Conservation (phyloP, 1,139 yeast genomes). For the Sugiyamaella paludigena region DNA sequence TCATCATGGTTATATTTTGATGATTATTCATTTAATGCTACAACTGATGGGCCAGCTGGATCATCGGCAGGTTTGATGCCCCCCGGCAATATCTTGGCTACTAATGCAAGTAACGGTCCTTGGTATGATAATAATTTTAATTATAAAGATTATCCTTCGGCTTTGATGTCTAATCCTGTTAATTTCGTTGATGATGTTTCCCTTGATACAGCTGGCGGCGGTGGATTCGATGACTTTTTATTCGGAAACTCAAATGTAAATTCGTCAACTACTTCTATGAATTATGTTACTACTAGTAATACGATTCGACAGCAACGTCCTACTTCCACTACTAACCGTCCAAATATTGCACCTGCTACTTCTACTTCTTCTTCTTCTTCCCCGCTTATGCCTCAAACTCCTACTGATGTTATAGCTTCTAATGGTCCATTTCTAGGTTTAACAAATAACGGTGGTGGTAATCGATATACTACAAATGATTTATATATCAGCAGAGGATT, state of each 20-base stretch:
- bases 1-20: slow-evolving; percentile 12
- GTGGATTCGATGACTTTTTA: slow-evolving; percentile 10
- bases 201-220: not conserved
- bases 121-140: slow-evolving; percentile 7
- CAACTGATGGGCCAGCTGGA: not conserved
- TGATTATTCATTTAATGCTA: slow-evolving; percentile 10
- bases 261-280: too few species aligned
- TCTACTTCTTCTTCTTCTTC: slow-evolving; percentile 14
- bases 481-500: not conserved
- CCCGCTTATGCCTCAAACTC: slow-evolving; percentile 15
- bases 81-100: not conserved
- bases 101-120: not conserved
- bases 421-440: slow-evolving; percentile 2
- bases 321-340: not conserved
- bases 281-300: not conserved
- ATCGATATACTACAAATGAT: not conserved
- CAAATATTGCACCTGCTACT: slow-evolving; percentile 2
- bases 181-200: slow-evolving; percentile 3
- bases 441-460: not conserved
- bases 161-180: slow-evolving; percentile 4
- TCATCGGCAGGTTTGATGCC: not conserved
- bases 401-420: slow-evolving; percentile 8
- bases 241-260: not conserved
- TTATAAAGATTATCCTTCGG: slow-evolving; percentile 9
- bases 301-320: not conserved